A percentile compares a stretch with the other conserved stretches of the same genome.
These are phyloP conservation scores for Dictyostelium purpureum DNA, from an alignment of 78 protist species.

Conservation along the genomic window DNA sequence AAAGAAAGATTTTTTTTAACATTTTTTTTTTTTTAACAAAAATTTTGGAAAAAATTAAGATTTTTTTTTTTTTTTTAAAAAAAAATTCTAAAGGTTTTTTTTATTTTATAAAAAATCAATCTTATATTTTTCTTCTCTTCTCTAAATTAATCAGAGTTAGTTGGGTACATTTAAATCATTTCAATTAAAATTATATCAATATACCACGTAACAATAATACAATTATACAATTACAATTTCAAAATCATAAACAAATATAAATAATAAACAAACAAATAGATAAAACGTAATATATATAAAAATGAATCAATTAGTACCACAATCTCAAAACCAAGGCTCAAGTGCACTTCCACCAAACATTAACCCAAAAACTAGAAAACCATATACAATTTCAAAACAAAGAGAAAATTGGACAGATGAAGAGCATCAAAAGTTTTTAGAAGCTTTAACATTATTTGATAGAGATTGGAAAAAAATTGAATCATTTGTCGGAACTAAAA, in stretches of 20 bases:
- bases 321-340: not conserved
- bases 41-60: too few species aligned
- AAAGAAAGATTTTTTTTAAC: too few species aligned
- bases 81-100: too few species aligned
- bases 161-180: too few species aligned
- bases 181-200: too few species aligned
- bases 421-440: constrained; percentile 82
- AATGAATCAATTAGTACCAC: constrained; percentile 30
- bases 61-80: too few species aligned
- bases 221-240: not conserved
- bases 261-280: not conserved
- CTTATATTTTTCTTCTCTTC: not conserved
- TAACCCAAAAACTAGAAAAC: constrained; percentile 64
- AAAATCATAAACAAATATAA: too few species aligned
- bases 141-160: too few species aligned
- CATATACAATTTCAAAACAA: constrained; percentile 85
- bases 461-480: constrained; percentile 89
- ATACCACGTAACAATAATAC: not conserved
- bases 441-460: constrained; percentile 82
- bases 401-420: constrained; percentile 87
- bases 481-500: constrained; percentile 82
- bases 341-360: not conserved
- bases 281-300: not conserved
- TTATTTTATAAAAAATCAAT: too few species aligned
- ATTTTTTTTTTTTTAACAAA: too few species aligned